phyloP scores from a whole-genome alignment of 164 flowering plant genomes.

The Stephania japonica region DNA sequence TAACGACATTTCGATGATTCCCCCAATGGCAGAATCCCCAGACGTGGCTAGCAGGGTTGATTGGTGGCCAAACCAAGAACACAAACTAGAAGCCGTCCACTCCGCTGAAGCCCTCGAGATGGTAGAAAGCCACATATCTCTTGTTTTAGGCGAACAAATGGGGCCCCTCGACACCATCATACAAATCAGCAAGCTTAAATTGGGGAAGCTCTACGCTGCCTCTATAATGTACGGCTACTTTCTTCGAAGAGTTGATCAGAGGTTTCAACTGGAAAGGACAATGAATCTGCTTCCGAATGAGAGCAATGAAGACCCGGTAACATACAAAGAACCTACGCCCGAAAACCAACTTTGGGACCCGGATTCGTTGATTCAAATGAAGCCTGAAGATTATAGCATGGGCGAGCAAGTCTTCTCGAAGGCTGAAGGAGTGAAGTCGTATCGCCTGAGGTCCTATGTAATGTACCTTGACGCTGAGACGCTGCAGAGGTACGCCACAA shows the following conservation, averaged over 20 bases:
- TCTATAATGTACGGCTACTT: slow-evolving; percentile 96
- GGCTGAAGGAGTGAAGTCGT: slow-evolving; percentile 32
- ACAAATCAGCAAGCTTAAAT: slow-evolving; percentile 78
- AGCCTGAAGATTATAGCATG: slow-evolving; percentile 34
- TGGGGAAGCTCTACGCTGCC: slow-evolving; percentile 96
- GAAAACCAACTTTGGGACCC: slow-evolving; percentile 60
- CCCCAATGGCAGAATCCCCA: slow-evolving; percentile 46
- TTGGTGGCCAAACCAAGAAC: slow-evolving; percentile 85
- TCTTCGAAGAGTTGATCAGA: slow-evolving; percentile 76
- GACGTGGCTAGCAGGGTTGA: slow-evolving; percentile 69
- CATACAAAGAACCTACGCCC: slow-evolving; percentile 33
- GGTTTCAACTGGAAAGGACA: slow-evolving; percentile 78
- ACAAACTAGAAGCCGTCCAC: slow-evolving; percentile 66
- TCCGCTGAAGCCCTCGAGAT: slow-evolving; percentile 88
- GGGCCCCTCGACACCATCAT: slow-evolving; percentile 57
- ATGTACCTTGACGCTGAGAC: slow-evolving; percentile 86
- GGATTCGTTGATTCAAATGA: slow-evolving; percentile 48
- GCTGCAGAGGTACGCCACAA: slow-evolving; percentile 77
- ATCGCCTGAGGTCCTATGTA: slow-evolving; percentile 70
- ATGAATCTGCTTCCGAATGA: slow-evolving; percentile 69
- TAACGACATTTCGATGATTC: slow-evolving; percentile 62
- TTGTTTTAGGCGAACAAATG: slow-evolving; percentile 75
- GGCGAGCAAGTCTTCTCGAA: slow-evolving; percentile 20
- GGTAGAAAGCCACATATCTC: slow-evolving; percentile 77
- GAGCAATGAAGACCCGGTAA: slow-evolving; percentile 26